Conservation (phyloP, 2,329 filamentous ascomycete species). For the Fusarium buharicum region DNA sequence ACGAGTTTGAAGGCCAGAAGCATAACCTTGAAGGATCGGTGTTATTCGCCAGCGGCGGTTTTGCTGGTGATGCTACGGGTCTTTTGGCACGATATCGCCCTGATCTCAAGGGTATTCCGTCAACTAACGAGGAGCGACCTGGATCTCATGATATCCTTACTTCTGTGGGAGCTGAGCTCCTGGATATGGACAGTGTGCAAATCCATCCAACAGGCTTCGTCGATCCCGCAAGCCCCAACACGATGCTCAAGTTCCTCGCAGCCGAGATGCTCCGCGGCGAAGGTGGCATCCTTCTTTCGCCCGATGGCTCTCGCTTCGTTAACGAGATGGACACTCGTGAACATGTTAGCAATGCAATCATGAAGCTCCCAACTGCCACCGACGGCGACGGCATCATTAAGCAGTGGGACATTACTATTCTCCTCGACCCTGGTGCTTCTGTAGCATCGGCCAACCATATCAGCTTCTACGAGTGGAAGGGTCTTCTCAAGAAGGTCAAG, state of each 20-base stretch:
- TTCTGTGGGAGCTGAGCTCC: slow-evolving; percentile 54
- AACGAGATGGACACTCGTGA: slow-evolving; percentile 71
- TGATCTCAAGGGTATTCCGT: slow-evolving; percentile 68
- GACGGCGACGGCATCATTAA: slow-evolving; percentile 48
- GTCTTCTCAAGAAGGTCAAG: slow-evolving; percentile 66
- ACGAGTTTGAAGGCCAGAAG: slow-evolving; percentile 49
- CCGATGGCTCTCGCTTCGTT: slow-evolving; percentile 64
- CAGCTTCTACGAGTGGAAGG: slow-evolving; percentile 72
- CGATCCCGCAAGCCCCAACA: slow-evolving; percentile 58
- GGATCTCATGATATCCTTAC: slow-evolving; percentile 61
- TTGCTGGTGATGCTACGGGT: slow-evolving; percentile 69
- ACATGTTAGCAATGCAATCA: slow-evolving; percentile 64
- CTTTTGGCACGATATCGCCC: slow-evolving; percentile 66
- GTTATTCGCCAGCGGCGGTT: slow-evolving; percentile 70
- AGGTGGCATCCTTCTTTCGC: slow-evolving; percentile 65
- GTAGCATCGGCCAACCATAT: slow-evolving; percentile 64
- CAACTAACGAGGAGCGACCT: slow-evolving; percentile 69
- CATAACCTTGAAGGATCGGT: slow-evolving; percentile 59
- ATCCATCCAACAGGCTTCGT: slow-evolving; percentile 74
- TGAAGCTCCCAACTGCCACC: slow-evolving; percentile 49
- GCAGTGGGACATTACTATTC: slow-evolving; percentile 68
- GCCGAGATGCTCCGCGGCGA: slow-evolving; percentile 72
- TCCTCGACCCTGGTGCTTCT: slow-evolving; percentile 69
- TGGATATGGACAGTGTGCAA: slow-evolving; percentile 68
- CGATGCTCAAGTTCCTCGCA: slow-evolving; percentile 69